Conservation (phyloP, 495 filamentous ascomycete species). For the Penicillium lagena region DNA sequence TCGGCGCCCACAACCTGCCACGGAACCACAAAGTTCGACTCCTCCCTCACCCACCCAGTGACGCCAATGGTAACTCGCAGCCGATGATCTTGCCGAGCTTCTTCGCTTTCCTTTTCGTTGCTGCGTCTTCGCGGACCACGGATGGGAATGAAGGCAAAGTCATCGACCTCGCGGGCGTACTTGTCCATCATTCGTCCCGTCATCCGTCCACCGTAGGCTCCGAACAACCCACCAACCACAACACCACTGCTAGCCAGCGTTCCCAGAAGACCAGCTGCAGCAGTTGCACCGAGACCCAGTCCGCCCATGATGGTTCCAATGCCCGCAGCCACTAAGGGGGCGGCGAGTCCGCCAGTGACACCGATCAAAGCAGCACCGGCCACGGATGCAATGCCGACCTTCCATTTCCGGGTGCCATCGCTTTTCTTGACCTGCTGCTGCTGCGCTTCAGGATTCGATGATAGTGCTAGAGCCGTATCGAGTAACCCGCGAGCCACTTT, state of each 20-base stretch:
- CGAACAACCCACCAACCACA: slow-evolving; percentile 78
- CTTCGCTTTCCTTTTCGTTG: slow-evolving; percentile 37
- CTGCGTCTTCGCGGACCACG: slow-evolving; percentile 34
- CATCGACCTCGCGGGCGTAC: slow-evolving; percentile 78
- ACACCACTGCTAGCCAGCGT: slow-evolving; percentile 69
- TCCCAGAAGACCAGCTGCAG: slow-evolving; percentile 74
- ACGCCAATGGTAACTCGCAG: slow-evolving; percentile 79
- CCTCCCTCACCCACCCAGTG: slow-evolving; percentile 70
- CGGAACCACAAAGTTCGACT: slow-evolving; percentile 61
- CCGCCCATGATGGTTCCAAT: slow-evolving; percentile 79
- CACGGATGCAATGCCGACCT: slow-evolving; percentile 75
- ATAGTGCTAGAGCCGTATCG: slow-evolving; percentile 63
- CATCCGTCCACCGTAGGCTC: slow-evolving; percentile 82
- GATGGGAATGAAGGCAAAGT: slow-evolving; percentile 83
- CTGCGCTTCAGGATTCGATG: slow-evolving; percentile 58
- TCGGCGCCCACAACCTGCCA: slow-evolving; percentile 68
- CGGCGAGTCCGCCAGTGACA: slow-evolving; percentile 74
- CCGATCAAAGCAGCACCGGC: slow-evolving; percentile 72
- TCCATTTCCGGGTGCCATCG: slow-evolving; percentile 64
- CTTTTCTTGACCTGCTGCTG: slow-evolving; percentile 64
- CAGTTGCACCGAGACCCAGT: slow-evolving; percentile 70
- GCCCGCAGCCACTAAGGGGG: slow-evolving; percentile 74
- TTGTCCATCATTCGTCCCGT: slow-evolving; percentile 80
- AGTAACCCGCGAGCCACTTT: slow-evolving; percentile 70
- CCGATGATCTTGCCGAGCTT: slow-evolving; percentile 50